phyloP scores from a whole-genome alignment of 805 yeast genomes.

The Metschnikowia lachancei region DNA sequence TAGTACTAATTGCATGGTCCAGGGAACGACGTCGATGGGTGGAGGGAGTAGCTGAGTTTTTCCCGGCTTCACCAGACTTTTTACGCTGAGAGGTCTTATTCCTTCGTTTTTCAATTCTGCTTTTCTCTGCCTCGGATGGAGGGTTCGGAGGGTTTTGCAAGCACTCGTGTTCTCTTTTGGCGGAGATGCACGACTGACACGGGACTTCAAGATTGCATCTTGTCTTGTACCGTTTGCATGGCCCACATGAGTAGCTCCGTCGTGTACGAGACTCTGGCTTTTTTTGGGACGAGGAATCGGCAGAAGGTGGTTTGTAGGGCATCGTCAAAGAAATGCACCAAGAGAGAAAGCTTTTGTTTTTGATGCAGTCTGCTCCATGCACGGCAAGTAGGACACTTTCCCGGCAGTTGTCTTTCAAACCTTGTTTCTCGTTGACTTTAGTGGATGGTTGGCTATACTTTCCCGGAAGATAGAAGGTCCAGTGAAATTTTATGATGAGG shows the following conservation, averaged over 20 bases:
- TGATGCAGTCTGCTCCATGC: constrained; percentile 5
- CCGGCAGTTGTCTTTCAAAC: neutral
- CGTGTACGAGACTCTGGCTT: constrained; percentile 23
- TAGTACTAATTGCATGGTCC: neutral
- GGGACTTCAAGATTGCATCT: constrained; percentile 51
- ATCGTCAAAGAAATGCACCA: neutral
- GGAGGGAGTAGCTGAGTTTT: neutral
- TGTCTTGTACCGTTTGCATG: constrained; percentile 52
- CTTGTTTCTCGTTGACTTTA: neutral
- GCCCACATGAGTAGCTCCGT: constrained; percentile 56
- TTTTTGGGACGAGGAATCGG: neutral
- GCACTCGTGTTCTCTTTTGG: constrained; percentile 39
- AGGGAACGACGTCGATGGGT: neutral
- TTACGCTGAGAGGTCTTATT: constrained; percentile 16
- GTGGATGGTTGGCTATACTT: neutral
- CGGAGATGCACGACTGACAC: constrained; percentile 44
- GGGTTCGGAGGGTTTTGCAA: constrained; percentile 43
- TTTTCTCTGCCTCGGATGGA: constrained; percentile 39
- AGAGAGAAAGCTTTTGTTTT: neutral
- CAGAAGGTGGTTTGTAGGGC: constrained; percentile 7
- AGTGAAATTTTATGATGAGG: neutral
- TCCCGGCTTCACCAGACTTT: neutral
- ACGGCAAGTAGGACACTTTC: constrained; percentile 1
- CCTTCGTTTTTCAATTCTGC: constrained; percentile 31
- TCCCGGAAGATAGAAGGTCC: neutral